Evolutionary conservation across 1,284 basidiomycete genomes (phyloP), one percentile per base, ranked within the genome.

Genomic region (Ustilago tritici): DNA sequence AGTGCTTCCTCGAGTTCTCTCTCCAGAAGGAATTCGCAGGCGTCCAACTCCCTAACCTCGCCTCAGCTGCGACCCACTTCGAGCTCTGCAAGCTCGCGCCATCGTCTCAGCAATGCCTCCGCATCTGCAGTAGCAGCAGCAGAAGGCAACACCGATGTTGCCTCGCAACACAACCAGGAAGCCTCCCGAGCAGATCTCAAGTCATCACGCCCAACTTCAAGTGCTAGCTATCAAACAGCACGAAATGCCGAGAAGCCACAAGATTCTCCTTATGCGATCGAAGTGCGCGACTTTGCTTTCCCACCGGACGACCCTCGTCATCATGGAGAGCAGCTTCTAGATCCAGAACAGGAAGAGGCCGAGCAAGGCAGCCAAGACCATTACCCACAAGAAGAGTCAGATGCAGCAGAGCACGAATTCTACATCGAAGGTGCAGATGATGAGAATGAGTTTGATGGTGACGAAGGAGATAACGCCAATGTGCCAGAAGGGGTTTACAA

Each of bases 261-360:
- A 36, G 56, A 57, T 19, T n/a, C 46, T 6, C 1, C 23, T 2
- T 38, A 36, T n/a, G 41, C 43, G 6, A 49, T 81, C 52, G 61
- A 52, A 10, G 61, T 82, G 23, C 75, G 80, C 32, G 80, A 82
- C 65, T 82, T 80, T 60, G 80, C 78, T 3, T 82, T 70, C 43
- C 28, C 66, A 3, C 12, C 19, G 9, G 61, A 73, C n/a, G 80
- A 81, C 49, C 69, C 78, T 12, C 65, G 78, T 35, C 75, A 81
- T 50, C 40, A 58, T 7, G 75, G 80, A 5, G 60, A 56, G 12
- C 57, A 23, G 28, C 55, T 67, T 7, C 34, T 36, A 8, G 66
- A 72, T 15, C 28, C 59, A 5, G 52, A 57, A 8, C 4, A 36
- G 12, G 19, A 53, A 23, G 49, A 57, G 5, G 38, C 17, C 1